Conservation (phyloP, 2,329 filamentous ascomycete species). For the Aspergillus sp. region DNA sequence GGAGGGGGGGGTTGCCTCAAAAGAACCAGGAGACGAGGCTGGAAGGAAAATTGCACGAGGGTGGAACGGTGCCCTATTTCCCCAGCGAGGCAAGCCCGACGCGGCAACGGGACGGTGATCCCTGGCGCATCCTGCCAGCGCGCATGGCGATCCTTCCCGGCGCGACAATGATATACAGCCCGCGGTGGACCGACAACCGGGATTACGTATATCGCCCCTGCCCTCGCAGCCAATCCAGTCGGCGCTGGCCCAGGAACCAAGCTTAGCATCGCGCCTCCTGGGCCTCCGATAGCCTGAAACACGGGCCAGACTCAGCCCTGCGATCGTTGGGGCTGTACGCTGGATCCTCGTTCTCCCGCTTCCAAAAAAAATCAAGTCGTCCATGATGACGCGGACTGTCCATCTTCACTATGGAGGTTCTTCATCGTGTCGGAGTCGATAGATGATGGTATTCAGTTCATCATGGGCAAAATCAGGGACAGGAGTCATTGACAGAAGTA, state of each 20-base stretch:
- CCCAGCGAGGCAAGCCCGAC: not conserved
- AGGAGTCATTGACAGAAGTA: too few species aligned
- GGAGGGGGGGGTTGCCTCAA: conserved; percentile 1
- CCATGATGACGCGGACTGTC: too few species aligned
- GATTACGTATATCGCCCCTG: not conserved
- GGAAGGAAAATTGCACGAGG: not conserved
- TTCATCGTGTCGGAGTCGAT: too few species aligned
- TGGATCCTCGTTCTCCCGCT: not conserved
- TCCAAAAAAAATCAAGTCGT: too few species aligned
- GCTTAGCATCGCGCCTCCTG: not conserved
- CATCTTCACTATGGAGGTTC: too few species aligned
- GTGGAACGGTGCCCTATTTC: not conserved
- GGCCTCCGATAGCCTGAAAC: not conserved
- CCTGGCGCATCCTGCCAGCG: not conserved
- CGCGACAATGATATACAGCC: not conserved
- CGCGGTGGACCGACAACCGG: not conserved
- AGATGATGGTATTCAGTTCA: too few species aligned
- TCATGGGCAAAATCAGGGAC: too few species aligned
- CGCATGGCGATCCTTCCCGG: not conserved
- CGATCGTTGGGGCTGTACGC: not conserved
- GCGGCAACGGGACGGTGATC: not conserved
- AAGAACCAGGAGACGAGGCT: conserved; percentile 1
- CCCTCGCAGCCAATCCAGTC: too few species aligned
- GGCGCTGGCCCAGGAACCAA: not conserved
- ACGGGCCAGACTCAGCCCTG: not conserved